Conservation (phyloP, 1,284 basidiomycete genomes). For the Malassezia sp. region DNA sequence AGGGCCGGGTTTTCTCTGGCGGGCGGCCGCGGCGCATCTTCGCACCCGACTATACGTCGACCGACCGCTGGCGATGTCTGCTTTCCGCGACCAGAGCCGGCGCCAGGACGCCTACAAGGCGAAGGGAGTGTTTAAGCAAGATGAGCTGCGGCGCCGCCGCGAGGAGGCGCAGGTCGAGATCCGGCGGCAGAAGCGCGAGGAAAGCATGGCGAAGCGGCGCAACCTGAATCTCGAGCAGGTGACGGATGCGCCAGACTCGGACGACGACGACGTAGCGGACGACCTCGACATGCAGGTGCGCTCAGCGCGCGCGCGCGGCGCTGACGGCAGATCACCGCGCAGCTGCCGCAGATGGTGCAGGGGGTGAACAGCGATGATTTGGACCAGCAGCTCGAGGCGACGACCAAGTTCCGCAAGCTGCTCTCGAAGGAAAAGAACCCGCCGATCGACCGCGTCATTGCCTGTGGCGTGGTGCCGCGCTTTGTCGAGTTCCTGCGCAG, state of each 20-base stretch:
- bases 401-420: constrained; percentile 81
- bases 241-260: constrained; percentile 38
- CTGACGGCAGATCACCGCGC: constrained; percentile 77
- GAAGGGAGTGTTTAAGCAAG: constrained; percentile 44
- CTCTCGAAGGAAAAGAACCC: constrained; percentile 99
- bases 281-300: constrained; percentile 32
- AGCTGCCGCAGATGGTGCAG: constrained; percentile 65
- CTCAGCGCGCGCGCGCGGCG: too few species aligned
- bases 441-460: constrained; percentile 97
- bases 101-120: constrained; percentile 44
- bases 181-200: constrained; percentile 44
- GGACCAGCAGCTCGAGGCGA: constrained; percentile 85
- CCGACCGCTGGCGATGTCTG: constrained; percentile 21
- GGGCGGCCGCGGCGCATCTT: background rate
- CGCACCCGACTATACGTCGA: background rate
- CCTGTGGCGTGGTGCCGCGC: constrained; percentile 89
- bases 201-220: constrained; percentile 45
- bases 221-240: constrained; percentile 37
- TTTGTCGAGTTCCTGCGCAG: constrained; percentile 88
- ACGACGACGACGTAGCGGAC: constrained; percentile 31
- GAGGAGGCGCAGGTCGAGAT: constrained; percentile 47
- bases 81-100: constrained; percentile 34
- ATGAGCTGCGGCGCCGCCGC: constrained; percentile 43
- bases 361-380: constrained; percentile 85
- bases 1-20: constrained; percentile 1